Percentiles rank a stretch among this genome's conserved stretches.
Conservation (phyloP, 2,329 filamentous ascomycete species). For the Rutstroemia sp. region DNA sequence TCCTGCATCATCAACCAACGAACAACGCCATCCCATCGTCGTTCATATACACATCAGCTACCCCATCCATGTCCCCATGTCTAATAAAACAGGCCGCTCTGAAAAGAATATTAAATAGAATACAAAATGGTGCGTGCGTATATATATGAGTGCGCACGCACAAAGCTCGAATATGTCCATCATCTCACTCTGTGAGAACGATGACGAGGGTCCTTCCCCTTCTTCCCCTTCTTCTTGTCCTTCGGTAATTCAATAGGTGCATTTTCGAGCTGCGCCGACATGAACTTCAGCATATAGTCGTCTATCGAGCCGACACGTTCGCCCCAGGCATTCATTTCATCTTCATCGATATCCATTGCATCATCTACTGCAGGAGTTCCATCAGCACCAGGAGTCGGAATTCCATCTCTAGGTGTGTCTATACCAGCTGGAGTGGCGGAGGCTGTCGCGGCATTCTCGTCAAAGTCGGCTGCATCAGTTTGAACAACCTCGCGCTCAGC, state of each 20-base stretch:
- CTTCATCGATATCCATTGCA: slow-evolving; percentile 27
- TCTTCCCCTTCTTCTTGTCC: slow-evolving; percentile 57
- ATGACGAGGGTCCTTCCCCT: slow-evolving; percentile 24
- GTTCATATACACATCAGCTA: slow-evolving; percentile 17
- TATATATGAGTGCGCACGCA: neutral
- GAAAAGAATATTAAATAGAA: slow-evolving; percentile 6
- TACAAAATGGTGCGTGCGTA: neutral
- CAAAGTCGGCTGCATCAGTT: slow-evolving; percentile 79
- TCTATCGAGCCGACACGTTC: slow-evolving; percentile 56
- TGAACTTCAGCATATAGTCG: slow-evolving; percentile 65
- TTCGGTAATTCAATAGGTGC: slow-evolving; percentile 55
- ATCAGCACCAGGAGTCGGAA: slow-evolving; percentile 37
- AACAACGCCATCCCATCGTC: neutral
- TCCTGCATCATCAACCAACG: neutral
- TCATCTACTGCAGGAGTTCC: slow-evolving; percentile 19
- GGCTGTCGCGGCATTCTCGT: slow-evolving; percentile 46
- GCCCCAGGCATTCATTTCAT: slow-evolving; percentile 50
- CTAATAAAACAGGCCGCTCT: slow-evolving; percentile 11
- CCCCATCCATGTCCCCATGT: slow-evolving; percentile 2
- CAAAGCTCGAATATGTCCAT: slow-evolving; percentile 4
- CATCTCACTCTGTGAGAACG: slow-evolving; percentile 27
- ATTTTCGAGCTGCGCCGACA: slow-evolving; percentile 54
- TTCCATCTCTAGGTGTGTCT: slow-evolving; percentile 24
- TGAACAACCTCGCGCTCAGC: slow-evolving; percentile 83
- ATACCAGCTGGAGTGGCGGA: slow-evolving; percentile 24